Percentiles rank a stretch among this genome's conserved stretches.
phyloP scores from a whole-genome alignment of 1,139 yeast species.

The Lodderomyces jiufengensis region DNA sequence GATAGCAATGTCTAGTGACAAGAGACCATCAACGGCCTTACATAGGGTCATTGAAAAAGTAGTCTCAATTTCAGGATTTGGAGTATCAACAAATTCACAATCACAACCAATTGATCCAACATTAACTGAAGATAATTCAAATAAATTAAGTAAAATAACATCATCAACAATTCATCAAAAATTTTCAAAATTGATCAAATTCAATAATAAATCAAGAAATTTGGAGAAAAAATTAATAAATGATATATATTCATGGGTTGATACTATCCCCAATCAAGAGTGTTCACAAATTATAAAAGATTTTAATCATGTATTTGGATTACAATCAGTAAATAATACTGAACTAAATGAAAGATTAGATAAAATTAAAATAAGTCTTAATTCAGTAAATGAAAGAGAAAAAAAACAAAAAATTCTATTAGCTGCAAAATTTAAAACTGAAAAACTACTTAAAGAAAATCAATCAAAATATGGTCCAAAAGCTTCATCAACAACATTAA shows the following conservation, averaged over 20 bases:
- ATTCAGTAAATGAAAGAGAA: conserved; percentile 50
- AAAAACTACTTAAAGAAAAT: conserved; percentile 33
- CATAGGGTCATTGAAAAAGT: conserved; percentile 29
- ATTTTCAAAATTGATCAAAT: conserved; percentile 13
- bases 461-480: conserved; percentile 47
- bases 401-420: conserved; percentile 38
- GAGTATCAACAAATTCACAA: conserved; percentile 7
- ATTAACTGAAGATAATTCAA: conserved; percentile 6
- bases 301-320: conserved; percentile 33
- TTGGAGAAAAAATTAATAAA: conserved; percentile 16
- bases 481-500: conserved; percentile 32
- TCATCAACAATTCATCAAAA: conserved; percentile 10
- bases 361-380: conserved; percentile 37
- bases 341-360: conserved; percentile 38
- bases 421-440: conserved; percentile 29
- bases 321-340: conserved; percentile 32
- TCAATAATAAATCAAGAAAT: conserved; percentile 10
- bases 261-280: conserved; percentile 37
- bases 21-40: conserved; percentile 30
- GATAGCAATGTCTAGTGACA: conserved; percentile 5
- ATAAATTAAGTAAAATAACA: conserved; percentile 8
- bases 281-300: conserved; percentile 38
- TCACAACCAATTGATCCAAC: conserved; percentile 7
- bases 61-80: conserved; percentile 17
- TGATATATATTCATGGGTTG: conserved; percentile 41